Evolutionary conservation across 345 rosid species (phyloP), one percentile per base, ranked within the genome.

Genomic region (Euphorbia tirucalli): DNA sequence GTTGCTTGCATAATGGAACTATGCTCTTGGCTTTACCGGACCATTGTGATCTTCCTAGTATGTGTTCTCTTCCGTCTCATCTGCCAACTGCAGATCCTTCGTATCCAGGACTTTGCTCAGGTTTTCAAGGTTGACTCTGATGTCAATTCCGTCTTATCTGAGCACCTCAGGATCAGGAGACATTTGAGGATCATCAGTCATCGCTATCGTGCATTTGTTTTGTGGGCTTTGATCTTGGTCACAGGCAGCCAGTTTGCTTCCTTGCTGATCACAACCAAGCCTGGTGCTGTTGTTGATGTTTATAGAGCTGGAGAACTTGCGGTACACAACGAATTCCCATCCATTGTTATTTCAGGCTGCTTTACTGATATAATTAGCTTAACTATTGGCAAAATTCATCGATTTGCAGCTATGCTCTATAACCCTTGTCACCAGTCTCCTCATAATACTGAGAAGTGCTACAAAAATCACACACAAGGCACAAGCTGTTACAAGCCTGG

Each of bases 401-500:
- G 73, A 35, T 0, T 54, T 75, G 78, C 89, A 94, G 98, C 82
- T 90, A 39, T 89, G 95, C 82, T 90, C 97, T 0, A 71, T 92
- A 74, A 86, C 97, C 15, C 83, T 95, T 22, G 83, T 95, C 14
- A 78, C 92, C 0, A 95, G 83, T 11, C 41, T 95, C 3, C 78
- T 89, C 5, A 85, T 95, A 78, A 70, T 92, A 61, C 25, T 95
- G 65, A 80, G 99, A 39, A 92, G 93, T 49, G 97, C 98, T 0
- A 81, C 98, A 44, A 94, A 90, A 74, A 94, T 94, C 77, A 94
- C 98, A 14, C 97, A 94, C 87, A 94, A 92, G 70, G 96, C 96
- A 65, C 98, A 94, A 52, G 78, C 90, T 0, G 85, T 95, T 41
- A 89, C 95, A 8, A 82, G 93, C 87, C 91, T 95, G 35, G 97